A percentile compares a stretch with the other conserved stretches of the same genome.
Evolutionary conservation across 2,329 filamentous ascomycete genomes (phyloP).

Genomic region (Scleromitrula shiraiana): DNA sequence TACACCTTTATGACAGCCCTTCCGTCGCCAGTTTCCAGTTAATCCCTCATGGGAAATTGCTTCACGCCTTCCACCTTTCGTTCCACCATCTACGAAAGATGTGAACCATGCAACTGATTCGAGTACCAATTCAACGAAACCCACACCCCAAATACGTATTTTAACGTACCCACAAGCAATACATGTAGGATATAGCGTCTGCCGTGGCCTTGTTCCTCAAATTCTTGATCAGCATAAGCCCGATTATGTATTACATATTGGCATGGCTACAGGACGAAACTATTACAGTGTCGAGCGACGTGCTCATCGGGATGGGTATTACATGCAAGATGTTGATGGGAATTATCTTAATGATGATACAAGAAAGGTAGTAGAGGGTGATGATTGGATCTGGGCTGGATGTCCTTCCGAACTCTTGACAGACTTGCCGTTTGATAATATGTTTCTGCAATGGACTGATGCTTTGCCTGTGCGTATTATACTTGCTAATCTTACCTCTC

Average conservation of each 20-base stretch:
- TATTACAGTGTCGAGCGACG: constrained; percentile 65
- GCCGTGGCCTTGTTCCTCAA: constrained; percentile 53
- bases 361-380: constrained; percentile 32
- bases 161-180: constrained; percentile 59
- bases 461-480: constrained; percentile 40
- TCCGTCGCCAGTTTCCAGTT: constrained; percentile 59
- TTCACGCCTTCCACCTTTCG: constrained; percentile 53
- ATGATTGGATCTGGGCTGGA: constrained; percentile 46
- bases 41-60: constrained; percentile 82
- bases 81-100: constrained; percentile 37
- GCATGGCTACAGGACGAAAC: constrained; percentile 59
- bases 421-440: constrained; percentile 48
- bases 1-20: constrained; percentile 47
- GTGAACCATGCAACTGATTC: constrained; percentile 23
- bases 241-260: constrained; percentile 69
- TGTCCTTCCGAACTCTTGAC: constrained; percentile 48
- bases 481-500: not conserved
- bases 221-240: constrained; percentile 39
- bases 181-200: constrained; percentile 61
- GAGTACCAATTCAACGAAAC: constrained; percentile 28
- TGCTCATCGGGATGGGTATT: constrained; percentile 66
- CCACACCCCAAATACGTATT: constrained; percentile 46
- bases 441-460: constrained; percentile 47
- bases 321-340: constrained; percentile 61
- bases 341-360: constrained; percentile 43